Evolutionary conservation across 768 basidiomycete genomes (phyloP).

Genomic region (Pisolithus microcarpus): DNA sequence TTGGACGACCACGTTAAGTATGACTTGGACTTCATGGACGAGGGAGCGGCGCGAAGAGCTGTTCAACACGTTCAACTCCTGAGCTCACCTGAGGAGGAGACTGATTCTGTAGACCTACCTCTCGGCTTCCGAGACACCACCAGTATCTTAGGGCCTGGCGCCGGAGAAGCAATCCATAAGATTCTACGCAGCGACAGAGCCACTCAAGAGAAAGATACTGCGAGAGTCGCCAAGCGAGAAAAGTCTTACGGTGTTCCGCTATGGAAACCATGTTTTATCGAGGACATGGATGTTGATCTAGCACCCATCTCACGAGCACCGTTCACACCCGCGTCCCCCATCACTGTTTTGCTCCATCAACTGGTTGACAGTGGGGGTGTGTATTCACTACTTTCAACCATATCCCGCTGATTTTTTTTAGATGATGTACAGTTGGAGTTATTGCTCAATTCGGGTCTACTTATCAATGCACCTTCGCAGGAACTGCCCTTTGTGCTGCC

Average conservation of each 20-base stretch:
- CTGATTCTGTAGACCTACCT: constrained; percentile 24
- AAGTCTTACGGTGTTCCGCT: constrained; percentile 20
- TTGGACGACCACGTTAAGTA: constrained; percentile 16
- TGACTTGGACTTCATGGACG: constrained; percentile 24
- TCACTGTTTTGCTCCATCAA: constrained; percentile 27
- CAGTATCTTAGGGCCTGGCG: constrained; percentile 22
- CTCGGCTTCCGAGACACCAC: constrained; percentile 31
- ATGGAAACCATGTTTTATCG: constrained; percentile 23
- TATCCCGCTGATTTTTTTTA: constrained; percentile 15
- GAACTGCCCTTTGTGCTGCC: constrained; percentile 26
- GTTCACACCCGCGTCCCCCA: constrained; percentile 16
- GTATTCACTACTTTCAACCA: constrained; percentile 7
- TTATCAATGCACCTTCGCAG: constrained; percentile 28
- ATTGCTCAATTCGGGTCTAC: constrained; percentile 36
- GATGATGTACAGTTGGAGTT: constrained; percentile 34
- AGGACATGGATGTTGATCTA: constrained; percentile 18
- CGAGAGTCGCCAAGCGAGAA: constrained; percentile 16
- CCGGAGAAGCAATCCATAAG: constrained; percentile 36
- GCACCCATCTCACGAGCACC: neutral
- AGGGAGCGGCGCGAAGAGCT: constrained; percentile 34
- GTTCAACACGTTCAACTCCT: constrained; percentile 17
- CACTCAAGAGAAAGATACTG: constrained; percentile 22
- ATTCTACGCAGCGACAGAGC: constrained; percentile 39
- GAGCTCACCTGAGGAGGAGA: constrained; percentile 6
- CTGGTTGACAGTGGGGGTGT: constrained; percentile 29